phyloP scores from a whole-genome alignment of 2,329 filamentous ascomycete species.

The Penicillium sp. region DNA sequence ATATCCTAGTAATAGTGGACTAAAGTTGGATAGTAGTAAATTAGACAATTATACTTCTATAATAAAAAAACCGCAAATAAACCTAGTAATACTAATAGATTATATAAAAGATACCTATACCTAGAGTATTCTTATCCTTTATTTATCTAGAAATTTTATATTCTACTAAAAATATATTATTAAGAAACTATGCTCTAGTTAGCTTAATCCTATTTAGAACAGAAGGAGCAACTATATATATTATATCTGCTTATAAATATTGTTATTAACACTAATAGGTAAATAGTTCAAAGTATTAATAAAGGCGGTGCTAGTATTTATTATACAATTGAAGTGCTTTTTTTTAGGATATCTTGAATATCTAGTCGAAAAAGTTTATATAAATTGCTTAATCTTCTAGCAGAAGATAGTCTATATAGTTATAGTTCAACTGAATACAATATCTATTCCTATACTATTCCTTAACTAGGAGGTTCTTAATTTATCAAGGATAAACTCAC shows the following conservation, averaged over 20 bases:
- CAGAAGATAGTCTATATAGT: slow-evolving; percentile 26
- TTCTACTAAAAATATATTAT: slow-evolving; percentile 16
- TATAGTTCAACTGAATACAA: slow-evolving; percentile 24
- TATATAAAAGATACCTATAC: slow-evolving; percentile 22
- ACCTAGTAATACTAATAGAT: slow-evolving; percentile 26
- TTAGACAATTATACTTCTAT: slow-evolving; percentile 24
- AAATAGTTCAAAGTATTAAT: slow-evolving; percentile 25
- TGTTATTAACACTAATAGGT: slow-evolving; percentile 16
- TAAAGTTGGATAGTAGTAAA: slow-evolving; percentile 23
- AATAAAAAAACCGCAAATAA: slow-evolving; percentile 23
- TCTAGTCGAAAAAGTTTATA: slow-evolving; percentile 30
- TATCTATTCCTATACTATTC: slow-evolving; percentile 20
- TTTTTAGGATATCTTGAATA: slow-evolving; percentile 23
- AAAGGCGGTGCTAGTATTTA: slow-evolving; percentile 26
- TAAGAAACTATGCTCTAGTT: slow-evolving; percentile 19
- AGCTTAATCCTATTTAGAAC: background rate
- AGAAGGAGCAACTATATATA: slow-evolving; percentile 13
- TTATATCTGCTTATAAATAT: slow-evolving; percentile 25
- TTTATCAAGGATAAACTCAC: slow-evolving; percentile 8
- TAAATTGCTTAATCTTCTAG: slow-evolving; percentile 24
- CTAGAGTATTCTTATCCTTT: slow-evolving; percentile 26
- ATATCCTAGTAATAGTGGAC: slow-evolving; percentile 26
- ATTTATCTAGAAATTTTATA: slow-evolving; percentile 15
- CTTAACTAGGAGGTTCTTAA: too few species aligned
- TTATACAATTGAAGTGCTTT: slow-evolving; percentile 23